A percentile compares a stretch with the other conserved stretches of the same genome.
Evolutionary conservation across 2,329 filamentous ascomycete genomes (phyloP).

Genomic region (Trichoderma arundinaceum): DNA sequence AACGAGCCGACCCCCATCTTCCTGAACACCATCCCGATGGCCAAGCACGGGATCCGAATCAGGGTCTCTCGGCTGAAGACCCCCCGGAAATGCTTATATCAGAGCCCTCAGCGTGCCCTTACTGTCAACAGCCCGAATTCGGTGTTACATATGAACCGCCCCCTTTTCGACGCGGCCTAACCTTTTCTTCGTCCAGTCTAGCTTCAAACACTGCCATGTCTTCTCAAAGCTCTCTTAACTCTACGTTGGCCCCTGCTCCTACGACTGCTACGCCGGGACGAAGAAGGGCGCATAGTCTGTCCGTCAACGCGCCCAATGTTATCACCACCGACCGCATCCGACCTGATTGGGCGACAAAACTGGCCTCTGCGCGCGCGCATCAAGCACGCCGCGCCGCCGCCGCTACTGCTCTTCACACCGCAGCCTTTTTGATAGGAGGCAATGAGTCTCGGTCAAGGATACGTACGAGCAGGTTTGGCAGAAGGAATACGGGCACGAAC

Average conservation of each 20-base stretch:
- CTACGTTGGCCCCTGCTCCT: conserved; percentile 54
- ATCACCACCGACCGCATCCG: conserved; percentile 91
- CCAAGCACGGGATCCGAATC: conserved; percentile 45
- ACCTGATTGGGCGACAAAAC: conserved; percentile 92
- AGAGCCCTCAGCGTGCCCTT: conserved; percentile 90
- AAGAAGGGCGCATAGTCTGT: conserved; percentile 66
- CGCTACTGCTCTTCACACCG: conserved; percentile 91
- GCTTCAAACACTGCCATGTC: conserved; percentile 74
- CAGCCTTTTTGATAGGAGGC: conserved; percentile 86
- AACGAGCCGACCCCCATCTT: conserved; percentile 87
- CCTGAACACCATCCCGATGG: conserved; percentile 74
- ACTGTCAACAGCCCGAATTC: conserved; percentile 93
- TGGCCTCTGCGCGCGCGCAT: conserved; percentile 83
- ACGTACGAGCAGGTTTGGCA: conserved; percentile 59
- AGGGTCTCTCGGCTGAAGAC: conserved; percentile 54
- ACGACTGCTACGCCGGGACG: conserved; percentile 48
- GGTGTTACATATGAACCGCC: conserved; percentile 94
- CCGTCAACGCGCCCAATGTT: conserved; percentile 81
- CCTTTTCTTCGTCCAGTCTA: conserved; percentile 59
- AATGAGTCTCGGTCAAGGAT: conserved; percentile 56
- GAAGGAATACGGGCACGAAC: conserved; percentile 56
- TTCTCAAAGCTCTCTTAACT: conserved; percentile 79
- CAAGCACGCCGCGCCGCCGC: conserved; percentile 86
- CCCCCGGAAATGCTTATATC: conserved; percentile 75
- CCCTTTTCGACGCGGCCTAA: conserved; percentile 82